phyloP scores from a whole-genome alignment of 345 rosid species.

The Brassica nigra region DNA sequence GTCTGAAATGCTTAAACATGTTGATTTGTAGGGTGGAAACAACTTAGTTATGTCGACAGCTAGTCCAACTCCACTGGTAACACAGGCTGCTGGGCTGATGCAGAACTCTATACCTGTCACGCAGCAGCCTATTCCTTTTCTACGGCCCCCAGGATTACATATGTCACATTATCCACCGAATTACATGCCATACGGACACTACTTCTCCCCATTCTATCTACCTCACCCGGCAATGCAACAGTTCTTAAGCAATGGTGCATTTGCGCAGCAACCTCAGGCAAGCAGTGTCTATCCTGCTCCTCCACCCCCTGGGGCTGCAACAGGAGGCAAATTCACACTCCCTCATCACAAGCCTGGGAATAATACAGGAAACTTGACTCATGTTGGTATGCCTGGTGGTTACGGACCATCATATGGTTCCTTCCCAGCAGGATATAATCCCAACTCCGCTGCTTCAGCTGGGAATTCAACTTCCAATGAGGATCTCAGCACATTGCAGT shows the following conservation, averaged over 20 bases:
- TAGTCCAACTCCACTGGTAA: constrained; percentile 65
- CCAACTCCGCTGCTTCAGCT: constrained; percentile 58
- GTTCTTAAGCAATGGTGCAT: constrained; percentile 71
- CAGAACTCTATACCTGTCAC: constrained; percentile 78
- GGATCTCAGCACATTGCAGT: constrained; percentile 74
- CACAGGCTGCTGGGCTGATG: constrained; percentile 79
- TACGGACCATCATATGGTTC: constrained; percentile 75
- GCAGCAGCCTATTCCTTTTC: constrained; percentile 82
- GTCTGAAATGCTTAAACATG: constrained; percentile 33
- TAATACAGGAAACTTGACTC: constrained; percentile 64
- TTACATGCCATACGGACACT: constrained; percentile 77
- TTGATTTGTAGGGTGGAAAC: constrained; percentile 68
- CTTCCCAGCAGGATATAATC: constrained; percentile 73
- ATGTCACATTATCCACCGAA: constrained; percentile 83
- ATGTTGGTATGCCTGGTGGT: constrained; percentile 74
- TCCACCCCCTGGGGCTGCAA: constrained; percentile 61
- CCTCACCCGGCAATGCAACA: constrained; percentile 84
- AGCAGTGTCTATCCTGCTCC: constrained; percentile 74
- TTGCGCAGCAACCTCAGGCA: constrained; percentile 83
- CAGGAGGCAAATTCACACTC: constrained; percentile 75
- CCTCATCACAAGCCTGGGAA: constrained; percentile 83
- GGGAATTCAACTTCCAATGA: constrained; percentile 73
- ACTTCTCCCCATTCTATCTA: constrained; percentile 72
- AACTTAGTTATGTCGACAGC: constrained; percentile 68
- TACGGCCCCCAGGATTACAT: constrained; percentile 84